These are phyloP conservation scores for Stephanodiscus minutulus DNA, from an alignment of 108 stramenopile species.

Conservation along the genomic window DNA sequence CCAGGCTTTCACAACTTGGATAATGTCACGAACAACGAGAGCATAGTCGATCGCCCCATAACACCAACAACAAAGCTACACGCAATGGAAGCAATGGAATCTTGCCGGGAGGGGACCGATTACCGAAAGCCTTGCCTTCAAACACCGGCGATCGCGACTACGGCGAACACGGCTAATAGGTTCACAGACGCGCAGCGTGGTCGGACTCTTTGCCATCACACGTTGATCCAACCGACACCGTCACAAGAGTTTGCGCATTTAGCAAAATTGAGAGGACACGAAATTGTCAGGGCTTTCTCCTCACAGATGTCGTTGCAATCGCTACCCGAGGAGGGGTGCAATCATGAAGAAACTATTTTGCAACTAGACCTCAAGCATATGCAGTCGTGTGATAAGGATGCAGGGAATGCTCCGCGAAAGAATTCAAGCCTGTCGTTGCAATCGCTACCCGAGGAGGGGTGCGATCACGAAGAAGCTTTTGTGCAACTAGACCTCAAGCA, in stretches of 20 bases:
- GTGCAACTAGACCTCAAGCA: conserved; percentile 2
- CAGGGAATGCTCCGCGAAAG: no score
- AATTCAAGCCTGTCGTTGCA: conserved; percentile 18
- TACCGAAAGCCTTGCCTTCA: neutral
- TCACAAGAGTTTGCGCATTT: conserved; percentile 32
- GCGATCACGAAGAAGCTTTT: conserved; percentile 1
- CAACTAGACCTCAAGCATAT: conserved; percentile 1
- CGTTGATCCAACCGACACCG: conserved; percentile 24
- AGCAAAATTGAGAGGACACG: neutral
- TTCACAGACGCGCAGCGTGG: conserved; percentile 22
- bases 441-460: conserved; percentile 21
- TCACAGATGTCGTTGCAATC: conserved; percentile 18
- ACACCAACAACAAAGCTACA: neutral
- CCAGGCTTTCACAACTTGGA: neutral
- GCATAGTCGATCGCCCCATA: neutral
- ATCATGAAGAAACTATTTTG: neutral
- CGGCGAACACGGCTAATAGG: conserved; percentile 14
- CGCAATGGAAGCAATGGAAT: conserved; percentile 2
- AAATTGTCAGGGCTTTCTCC: neutral
- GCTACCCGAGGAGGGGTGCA: conserved; percentile 18
- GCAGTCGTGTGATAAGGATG: neutral
- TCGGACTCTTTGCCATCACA: conserved; percentile 40
- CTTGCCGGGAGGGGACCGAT: neutral
- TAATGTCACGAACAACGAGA: neutral
- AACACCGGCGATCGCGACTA: neutral